A percentile compares a stretch with the other conserved stretches of the same genome.
phyloP scores from a whole-genome alignment of 1,284 basidiomycete species.

The Tremellales sp. region DNA sequence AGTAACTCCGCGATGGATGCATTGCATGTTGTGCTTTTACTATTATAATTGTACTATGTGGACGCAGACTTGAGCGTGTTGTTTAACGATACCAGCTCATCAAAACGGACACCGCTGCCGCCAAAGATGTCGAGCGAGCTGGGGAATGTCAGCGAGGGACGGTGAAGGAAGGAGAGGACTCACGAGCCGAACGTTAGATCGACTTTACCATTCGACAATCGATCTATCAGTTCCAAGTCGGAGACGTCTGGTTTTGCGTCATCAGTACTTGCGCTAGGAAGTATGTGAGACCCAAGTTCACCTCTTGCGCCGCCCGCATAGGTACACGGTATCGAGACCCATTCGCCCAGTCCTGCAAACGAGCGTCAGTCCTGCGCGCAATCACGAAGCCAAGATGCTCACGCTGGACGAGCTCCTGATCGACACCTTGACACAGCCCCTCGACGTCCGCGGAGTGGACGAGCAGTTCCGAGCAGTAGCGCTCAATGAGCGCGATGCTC shows the following conservation, averaged over 20 bases:
- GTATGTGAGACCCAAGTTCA: conserved; percentile 46
- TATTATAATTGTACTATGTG: neutral
- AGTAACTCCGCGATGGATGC: neutral
- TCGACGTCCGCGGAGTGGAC: conserved; percentile 98
- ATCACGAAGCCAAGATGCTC: conserved; percentile 32
- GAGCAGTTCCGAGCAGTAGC: conserved; percentile 74
- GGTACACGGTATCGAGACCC: conserved; percentile 86
- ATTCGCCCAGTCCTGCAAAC: conserved; percentile 74
- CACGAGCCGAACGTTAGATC: conserved; percentile 95
- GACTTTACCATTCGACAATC: conserved; percentile 76
- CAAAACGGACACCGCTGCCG: conserved; percentile 66
- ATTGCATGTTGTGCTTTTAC: neutral
- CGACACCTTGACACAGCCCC: conserved; percentile 93
- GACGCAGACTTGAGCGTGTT: conserved; percentile 20
- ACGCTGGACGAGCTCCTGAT: conserved; percentile 83
- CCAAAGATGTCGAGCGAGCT: conserved; percentile 82
- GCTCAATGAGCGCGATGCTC: conserved; percentile 36
- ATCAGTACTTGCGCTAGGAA: conserved; percentile 1
- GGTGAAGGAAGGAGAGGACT: conserved; percentile 20
- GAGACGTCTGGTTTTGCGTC: conserved; percentile 62
- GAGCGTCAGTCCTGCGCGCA: neutral
- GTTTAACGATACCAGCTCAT: conserved; percentile 59
- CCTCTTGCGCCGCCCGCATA: conserved; percentile 96
- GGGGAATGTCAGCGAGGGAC: conserved; percentile 4
- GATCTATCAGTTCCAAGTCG: conserved; percentile 80